Percentiles rank a stretch among this genome's conserved stretches.
phyloP scores from a whole-genome alignment of 108 stramenopile genomes.

The Craspedostauros australis region DNA sequence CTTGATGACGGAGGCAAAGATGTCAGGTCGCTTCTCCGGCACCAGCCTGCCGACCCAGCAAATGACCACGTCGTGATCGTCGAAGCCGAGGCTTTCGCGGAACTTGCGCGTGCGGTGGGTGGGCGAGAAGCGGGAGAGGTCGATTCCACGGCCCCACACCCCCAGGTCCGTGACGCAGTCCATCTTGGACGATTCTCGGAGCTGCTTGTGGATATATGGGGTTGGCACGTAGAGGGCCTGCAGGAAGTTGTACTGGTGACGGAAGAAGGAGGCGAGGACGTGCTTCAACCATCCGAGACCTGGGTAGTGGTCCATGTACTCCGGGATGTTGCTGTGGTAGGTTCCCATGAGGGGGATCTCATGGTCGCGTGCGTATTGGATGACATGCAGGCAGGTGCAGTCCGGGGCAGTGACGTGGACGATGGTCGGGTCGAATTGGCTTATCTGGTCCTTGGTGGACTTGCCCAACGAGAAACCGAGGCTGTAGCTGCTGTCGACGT shows the following conservation, averaged over 20 bases:
- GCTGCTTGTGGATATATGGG: constrained; percentile 36
- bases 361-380: constrained; percentile 35
- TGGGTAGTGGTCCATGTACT: constrained; percentile 52
- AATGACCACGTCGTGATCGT: constrained; percentile 48
- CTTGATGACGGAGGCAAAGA: constrained; percentile 40
- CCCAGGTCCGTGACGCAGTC: constrained; percentile 40
- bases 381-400: constrained; percentile 37
- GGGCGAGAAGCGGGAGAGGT: constrained; percentile 57
- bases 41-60: constrained; percentile 67
- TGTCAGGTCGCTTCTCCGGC: constrained; percentile 65
- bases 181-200: constrained; percentile 30
- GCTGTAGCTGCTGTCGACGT: constrained; percentile 34
- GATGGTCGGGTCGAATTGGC: constrained; percentile 42
- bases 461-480: constrained; percentile 34
- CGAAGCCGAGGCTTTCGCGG: constrained; percentile 42
- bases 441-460: constrained; percentile 17
- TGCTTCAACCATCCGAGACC: constrained; percentile 47
- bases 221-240: constrained; percentile 61
- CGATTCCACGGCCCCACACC: constrained; percentile 74
- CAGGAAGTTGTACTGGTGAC: constrained; percentile 54
- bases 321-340: constrained; percentile 62
- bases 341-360: constrained; percentile 57
- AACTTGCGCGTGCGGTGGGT: constrained; percentile 34
- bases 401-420: constrained; percentile 59
- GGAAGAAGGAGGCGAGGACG: constrained; percentile 34